Base-by-base conservation (phyloP, 257 asterid species). In the Henckelia pumila region DNA sequence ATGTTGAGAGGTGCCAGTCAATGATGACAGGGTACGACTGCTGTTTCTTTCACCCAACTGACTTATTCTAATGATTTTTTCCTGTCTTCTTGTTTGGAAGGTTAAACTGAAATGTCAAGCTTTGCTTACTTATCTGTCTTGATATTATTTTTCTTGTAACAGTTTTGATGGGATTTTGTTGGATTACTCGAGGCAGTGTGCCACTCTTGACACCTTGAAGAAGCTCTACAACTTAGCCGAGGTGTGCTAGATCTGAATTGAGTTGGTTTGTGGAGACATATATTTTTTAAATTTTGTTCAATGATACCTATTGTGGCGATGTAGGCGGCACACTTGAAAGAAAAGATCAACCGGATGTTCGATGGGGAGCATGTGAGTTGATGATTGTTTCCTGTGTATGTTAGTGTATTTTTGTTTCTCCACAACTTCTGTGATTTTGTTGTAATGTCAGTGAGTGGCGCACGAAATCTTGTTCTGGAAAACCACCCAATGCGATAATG, bases 151-250 rank as follows among this genome's bases (percentile, higher is more conserved):
- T 66, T n/a, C 21, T 67, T 49, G 19, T 69, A 30, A 64, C 81
- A 93, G 98, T 65, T 83, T 76, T 69, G 98, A 92, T 60, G 90
- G 87, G 77, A 79, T 89, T 56, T 72, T 85, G 75, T 71, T 94
- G 81, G 99, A 94, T 80, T 94, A 84, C 70, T 87, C 99, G 14
- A 84, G 99, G 84, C 99, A 94, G 72, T 65, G 85, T 67, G 92
- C 89, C 62, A 87, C 87, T 69, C 76, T 75, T 63, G 95, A 89
- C 59, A 94, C 99, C 8, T 50, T 94, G 82, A 67, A 76, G 25
- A 94, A 84, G 78, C 95, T 94, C 67, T 68, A 71, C 61, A 76
- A 56, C 32, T 82, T 94, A 68, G 96, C 97, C 28, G 91, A 88
- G 97, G 99, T 93, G 80, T 62, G 80, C 65, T 67, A 26, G 55